phyloP scores from a whole-genome alignment of 1,139 yeast genomes.

The Chernovozyma aurita region DNA sequence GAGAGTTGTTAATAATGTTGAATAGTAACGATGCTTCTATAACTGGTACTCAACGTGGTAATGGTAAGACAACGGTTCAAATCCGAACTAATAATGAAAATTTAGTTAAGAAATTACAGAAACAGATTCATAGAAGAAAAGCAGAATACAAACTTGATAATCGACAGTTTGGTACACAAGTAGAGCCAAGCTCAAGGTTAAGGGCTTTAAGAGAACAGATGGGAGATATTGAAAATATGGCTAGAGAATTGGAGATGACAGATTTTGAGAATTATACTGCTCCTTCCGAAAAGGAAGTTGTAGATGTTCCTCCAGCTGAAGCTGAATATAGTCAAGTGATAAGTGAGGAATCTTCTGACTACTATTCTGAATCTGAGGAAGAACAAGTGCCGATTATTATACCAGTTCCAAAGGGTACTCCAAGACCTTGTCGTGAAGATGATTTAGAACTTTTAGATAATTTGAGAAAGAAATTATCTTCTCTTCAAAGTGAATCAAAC shows the following conservation, averaged over 20 bases:
- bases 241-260: slow-evolving; percentile 81
- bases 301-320: slow-evolving; percentile 17
- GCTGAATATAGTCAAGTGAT: slow-evolving; percentile 14
- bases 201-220: slow-evolving; percentile 75
- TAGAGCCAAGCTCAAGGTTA: slow-evolving; percentile 75
- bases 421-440: slow-evolving; percentile 36
- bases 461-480: slow-evolving; percentile 55
- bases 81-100: slow-evolving; percentile 40
- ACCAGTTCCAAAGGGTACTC: slow-evolving; percentile 20
- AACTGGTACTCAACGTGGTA: slow-evolving; percentile 24
- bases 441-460: slow-evolving; percentile 45
- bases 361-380: slow-evolving; percentile 14
- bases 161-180: slow-evolving; percentile 50
- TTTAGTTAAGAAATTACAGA: slow-evolving; percentile 48
- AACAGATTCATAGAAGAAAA: slow-evolving; percentile 58
- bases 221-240: slow-evolving; percentile 82
- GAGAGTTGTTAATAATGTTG: slow-evolving; percentile 75
- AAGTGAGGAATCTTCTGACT: slow-evolving; percentile 15
- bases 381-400: slow-evolving; percentile 13
- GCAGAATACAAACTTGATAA: slow-evolving; percentile 57
- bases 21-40: slow-evolving; percentile 35
- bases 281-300: slow-evolving; percentile 13
- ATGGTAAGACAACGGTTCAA: slow-evolving; percentile 36
- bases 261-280: slow-evolving; percentile 53
- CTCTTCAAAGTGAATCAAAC: slow-evolving; percentile 67